These are phyloP conservation scores for Croton laevigatus DNA, from an alignment of 441 rosid species.

Conservation along the genomic window DNA sequence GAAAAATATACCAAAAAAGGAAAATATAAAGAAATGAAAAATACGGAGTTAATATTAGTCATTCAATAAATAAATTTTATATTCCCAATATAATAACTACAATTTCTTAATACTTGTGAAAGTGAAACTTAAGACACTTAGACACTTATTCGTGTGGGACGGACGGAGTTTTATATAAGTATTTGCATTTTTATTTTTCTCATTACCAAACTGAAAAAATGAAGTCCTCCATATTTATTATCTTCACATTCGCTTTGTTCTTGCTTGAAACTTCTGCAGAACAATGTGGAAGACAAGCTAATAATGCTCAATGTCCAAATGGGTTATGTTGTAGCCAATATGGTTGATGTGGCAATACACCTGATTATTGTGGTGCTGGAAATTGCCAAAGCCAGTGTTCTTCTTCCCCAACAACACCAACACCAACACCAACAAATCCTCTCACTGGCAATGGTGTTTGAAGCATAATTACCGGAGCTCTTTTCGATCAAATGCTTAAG, in stretches of 20 bases:
- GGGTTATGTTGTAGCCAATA: conserved; percentile 35
- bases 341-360: conserved; percentile 29
- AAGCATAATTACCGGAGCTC: conserved; percentile 20
- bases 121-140: too few relatives aligned
- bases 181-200: too few relatives aligned
- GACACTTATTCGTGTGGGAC: too few relatives aligned
- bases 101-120: too few relatives aligned
- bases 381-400: conserved; percentile 35
- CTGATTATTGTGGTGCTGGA: conserved; percentile 21
- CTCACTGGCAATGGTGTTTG: conserved; percentile 8
- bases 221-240: not conserved
- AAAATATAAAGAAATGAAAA: too few relatives aligned
- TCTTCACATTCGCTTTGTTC: conserved; percentile 7
- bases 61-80: too few relatives aligned
- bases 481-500: conserved; percentile 29
- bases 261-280: conserved; percentile 20
- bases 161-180: too few relatives aligned
- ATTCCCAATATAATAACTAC: too few relatives aligned
- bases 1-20: too few relatives aligned
- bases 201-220: not conserved
- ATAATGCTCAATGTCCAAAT: conserved; percentile 24
- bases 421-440: conserved; percentile 20
- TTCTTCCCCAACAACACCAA: too few relatives aligned
- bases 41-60: too few relatives aligned
- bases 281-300: conserved; percentile 35